Evolutionary conservation across 2,329 filamentous ascomycete genomes (phyloP).

Genomic region (Colletotrichum viniferum): DNA sequence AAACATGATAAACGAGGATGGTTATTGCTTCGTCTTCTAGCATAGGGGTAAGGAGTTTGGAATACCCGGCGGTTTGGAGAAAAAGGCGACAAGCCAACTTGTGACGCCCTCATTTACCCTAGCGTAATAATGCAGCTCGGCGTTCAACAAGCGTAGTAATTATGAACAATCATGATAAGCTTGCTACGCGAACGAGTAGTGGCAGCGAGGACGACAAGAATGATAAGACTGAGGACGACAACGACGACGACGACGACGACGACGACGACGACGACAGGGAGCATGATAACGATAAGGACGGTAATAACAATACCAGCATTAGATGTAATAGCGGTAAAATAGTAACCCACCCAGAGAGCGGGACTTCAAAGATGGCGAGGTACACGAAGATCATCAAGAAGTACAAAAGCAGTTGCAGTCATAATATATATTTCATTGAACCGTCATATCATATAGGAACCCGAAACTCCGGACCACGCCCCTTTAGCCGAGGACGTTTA

Average conservation of each 20-base stretch:
- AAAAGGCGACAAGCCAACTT: not conserved
- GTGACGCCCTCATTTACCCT: not conserved
- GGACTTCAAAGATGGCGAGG: no score
- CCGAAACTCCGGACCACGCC: not conserved
- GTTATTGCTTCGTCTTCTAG: not conserved
- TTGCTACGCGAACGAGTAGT: no score
- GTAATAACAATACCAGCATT: no score
- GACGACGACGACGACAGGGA: no score
- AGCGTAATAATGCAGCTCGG: not conserved
- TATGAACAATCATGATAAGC: not conserved
- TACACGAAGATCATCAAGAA: accelerated
- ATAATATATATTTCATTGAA: not conserved
- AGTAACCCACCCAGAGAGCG: no score
- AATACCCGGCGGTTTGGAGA: not conserved
- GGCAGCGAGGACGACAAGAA: no score
- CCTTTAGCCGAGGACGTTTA: not conserved
- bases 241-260: no score
- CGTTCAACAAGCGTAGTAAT: not conserved
- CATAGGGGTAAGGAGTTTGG: not conserved
- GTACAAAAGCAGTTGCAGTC: not conserved
- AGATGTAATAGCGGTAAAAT: no score
- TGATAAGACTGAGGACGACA: no score
- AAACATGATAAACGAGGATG: slow-evolving; percentile 19
- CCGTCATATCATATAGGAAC: not conserved
- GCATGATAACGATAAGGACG: no score